Percentiles rank a stretch among this genome's conserved stretches.
These are phyloP conservation scores for Talaromyces borbonicus DNA, from an alignment of 495 filamentous ascomycete species.

Conservation along the genomic window DNA sequence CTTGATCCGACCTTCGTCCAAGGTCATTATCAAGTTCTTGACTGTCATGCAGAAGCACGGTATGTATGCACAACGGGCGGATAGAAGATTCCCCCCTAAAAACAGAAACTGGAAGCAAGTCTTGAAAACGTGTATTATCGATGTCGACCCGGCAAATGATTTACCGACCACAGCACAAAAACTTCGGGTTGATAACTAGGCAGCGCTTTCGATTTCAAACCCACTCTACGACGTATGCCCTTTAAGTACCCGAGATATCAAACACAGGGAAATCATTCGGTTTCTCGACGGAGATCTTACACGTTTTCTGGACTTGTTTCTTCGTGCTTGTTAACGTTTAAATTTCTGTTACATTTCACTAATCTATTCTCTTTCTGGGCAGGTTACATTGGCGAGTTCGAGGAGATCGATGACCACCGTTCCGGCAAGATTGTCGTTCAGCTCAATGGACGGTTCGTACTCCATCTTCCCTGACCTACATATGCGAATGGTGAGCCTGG, in stretches of 20 bases:
- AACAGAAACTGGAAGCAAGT: neutral
- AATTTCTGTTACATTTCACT: constrained; percentile 72
- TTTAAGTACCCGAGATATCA: constrained; percentile 99
- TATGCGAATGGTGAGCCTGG: too few relatives aligned
- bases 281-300: constrained; percentile 74
- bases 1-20: constrained; percentile 88
- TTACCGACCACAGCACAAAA: too few relatives aligned
- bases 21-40: constrained; percentile 99
- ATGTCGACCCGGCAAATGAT: too few relatives aligned
- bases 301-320: constrained; percentile 54
- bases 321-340: constrained; percentile 80
- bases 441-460: constrained; percentile 65
- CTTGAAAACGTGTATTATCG: constrained; percentile 6
- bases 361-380: constrained; percentile 28
- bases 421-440: constrained; percentile 97
- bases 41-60: constrained; percentile 98
- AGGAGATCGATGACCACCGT: constrained; percentile 98
- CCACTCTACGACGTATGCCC: constrained; percentile 74
- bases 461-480: neutral
- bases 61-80: too few relatives aligned
- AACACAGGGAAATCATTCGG: constrained; percentile 21
- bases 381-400: constrained; percentile 99
- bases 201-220: constrained; percentile 60
- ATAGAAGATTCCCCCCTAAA: too few relatives aligned
- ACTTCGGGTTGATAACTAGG: constrained; percentile 99